phyloP scores from a whole-genome alignment of 257 asterid species.

The Solanum ossicruentum region DNA sequence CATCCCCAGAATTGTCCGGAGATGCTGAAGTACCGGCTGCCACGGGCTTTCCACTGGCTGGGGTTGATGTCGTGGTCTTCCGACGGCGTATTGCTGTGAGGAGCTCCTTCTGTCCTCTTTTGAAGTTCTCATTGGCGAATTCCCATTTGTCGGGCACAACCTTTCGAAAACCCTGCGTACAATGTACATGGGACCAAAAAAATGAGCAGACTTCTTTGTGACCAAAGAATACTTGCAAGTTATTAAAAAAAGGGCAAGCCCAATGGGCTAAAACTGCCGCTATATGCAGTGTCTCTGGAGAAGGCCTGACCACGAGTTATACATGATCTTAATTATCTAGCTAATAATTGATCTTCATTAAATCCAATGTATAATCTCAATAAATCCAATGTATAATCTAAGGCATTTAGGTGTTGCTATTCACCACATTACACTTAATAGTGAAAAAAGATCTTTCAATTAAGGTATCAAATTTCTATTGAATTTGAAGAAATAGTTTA shows the following conservation, averaged over 20 bases:
- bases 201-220: not conserved
- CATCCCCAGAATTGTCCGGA: slow-evolving; percentile 48
- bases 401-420: not conserved
- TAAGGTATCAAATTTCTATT: not conserved
- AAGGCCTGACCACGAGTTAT: not conserved
- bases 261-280: too few species aligned
- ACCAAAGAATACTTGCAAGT: not conserved
- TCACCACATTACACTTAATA: not conserved
- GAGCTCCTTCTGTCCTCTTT: slow-evolving; percentile 54
- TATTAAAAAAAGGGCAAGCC: too few species aligned
- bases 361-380: not conserved
- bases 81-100: slow-evolving; percentile 61
- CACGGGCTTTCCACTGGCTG: slow-evolving; percentile 10
- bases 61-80: slow-evolving; percentile 18
- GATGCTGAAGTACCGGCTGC: slow-evolving; percentile 15
- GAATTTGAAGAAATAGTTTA: not conserved
- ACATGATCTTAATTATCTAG: not conserved
- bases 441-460: not conserved
- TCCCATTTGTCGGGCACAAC: slow-evolving; percentile 88
- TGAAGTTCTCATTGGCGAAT: slow-evolving; percentile 70
- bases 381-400: not conserved
- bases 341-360: not conserved
- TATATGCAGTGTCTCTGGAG: too few species aligned
- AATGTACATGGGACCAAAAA: not conserved
- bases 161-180: slow-evolving; percentile 63